Conservation (phyloP, 495 filamentous ascomycete species). For the Neurospora sp. region DNA sequence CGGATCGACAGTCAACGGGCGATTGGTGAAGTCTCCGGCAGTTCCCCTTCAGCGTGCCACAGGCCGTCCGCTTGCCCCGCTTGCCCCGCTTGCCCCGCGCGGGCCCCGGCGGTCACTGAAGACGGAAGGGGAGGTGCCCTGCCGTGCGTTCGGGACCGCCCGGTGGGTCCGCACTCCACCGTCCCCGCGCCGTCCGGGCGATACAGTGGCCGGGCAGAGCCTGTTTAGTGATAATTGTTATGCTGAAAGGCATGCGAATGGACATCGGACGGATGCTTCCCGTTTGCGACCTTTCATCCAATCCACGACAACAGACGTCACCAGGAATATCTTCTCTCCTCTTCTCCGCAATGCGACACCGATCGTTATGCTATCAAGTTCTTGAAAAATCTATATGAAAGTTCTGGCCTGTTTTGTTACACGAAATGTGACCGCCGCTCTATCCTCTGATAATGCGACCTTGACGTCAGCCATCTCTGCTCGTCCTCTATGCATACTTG, state of each 20-base stretch:
- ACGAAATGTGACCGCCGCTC: neutral
- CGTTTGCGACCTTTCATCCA: neutral
- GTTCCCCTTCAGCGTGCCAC: neutral
- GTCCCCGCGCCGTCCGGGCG: neutral
- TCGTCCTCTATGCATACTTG: neutral
- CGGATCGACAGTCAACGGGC: neutral
- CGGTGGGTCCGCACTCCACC: neutral
- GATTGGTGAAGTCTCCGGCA: neutral
- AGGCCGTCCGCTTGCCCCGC: neutral
- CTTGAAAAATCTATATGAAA: no score
- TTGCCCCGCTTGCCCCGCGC: neutral
- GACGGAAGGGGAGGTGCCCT: neutral
- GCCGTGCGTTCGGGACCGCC: neutral
- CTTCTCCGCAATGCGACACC: neutral
- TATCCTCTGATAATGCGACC: neutral
- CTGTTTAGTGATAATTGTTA: neutral
- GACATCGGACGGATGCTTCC: neutral
- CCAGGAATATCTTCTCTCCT: no score
- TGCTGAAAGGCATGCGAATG: neutral
- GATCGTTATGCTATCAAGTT: neutral
- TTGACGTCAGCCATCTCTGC: neutral
- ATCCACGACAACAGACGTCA: neutral
- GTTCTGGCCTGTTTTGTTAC: neutral
- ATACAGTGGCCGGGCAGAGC: neutral
- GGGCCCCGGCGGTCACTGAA: neutral